Evolutionary conservation across 2,329 filamentous ascomycete species (phyloP), one percentile per base, ranked within the genome.

Genomic region (Arthrocladium fulminans): DNA sequence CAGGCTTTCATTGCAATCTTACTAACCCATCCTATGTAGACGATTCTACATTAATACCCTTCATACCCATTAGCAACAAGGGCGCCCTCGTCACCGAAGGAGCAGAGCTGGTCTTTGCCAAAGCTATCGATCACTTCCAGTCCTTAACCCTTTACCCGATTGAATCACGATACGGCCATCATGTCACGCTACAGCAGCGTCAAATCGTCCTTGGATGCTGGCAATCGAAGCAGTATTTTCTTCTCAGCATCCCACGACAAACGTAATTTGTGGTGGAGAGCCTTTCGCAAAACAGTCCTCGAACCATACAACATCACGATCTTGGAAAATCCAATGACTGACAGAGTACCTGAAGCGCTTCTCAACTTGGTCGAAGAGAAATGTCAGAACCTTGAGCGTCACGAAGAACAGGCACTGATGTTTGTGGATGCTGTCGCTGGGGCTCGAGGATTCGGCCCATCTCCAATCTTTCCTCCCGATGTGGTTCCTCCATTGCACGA

Each of bases 391-490:
- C 44, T 47, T 17, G 32, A 47, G n/a, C 24, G 44, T 15, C 44
- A 47, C 17, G 44, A 38, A 22, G 24, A 13, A 12, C 44, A 47
- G 15, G 44, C 44, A 47, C 29, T 39, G 32, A n/a, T 15, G 13
- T 47, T 47, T n/a, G 10, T 38, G 3, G 32, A 25, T 20, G 44
- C 32, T 17, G 32, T 56, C 3, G 32, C 44, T 15, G 32, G 29
- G 29, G 53, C 49, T 20, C 49, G 45, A 43, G 56, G 54, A 13
- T 56, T 58, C 24, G 54, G 54, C 3, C 42, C 52, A 13, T 52
- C 54, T 12, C 32, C 55, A 24, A 46, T 58, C 19, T 56, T 58
- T 25, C 56, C 56, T 35, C 52, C 56, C 10, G 51, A 55, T 25
- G 39, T 53, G n/a, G 47, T 58, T 7, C 56, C 56, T 10, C 27